phyloP scores from a whole-genome alignment of 192 early-diverging fungal genomes.

The Gaertneriomyces sp. region DNA sequence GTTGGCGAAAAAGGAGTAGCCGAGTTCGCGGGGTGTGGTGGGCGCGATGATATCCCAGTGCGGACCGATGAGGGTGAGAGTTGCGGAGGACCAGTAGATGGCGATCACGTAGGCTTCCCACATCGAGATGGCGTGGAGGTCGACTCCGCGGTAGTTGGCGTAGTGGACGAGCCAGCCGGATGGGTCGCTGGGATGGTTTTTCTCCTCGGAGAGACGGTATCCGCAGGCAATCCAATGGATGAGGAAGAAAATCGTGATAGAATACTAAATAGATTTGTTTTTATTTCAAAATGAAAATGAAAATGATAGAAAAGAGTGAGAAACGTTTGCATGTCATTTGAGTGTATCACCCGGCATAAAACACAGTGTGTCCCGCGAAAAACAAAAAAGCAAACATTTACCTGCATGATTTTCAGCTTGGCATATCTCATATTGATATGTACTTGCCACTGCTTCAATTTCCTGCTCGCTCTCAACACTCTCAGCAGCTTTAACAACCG shows the following conservation, averaged over 20 bases:
- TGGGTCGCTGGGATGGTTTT: slow-evolving; percentile 31
- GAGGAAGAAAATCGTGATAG: slow-evolving; percentile 39
- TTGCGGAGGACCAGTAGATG: slow-evolving; percentile 42
- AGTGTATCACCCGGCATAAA: not conserved
- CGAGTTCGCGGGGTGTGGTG: slow-evolving; percentile 31
- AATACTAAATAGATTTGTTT: slow-evolving; percentile 16
- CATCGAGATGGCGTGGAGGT: not conserved
- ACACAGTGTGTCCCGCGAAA: not conserved
- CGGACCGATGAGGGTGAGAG: slow-evolving; percentile 38
- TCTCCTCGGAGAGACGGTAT: slow-evolving; percentile 38
- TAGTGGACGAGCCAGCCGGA: slow-evolving; percentile 43
- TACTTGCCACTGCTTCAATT: slow-evolving; percentile 45
- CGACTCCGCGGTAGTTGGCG: slow-evolving; percentile 14
- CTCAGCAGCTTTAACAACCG: slow-evolving; percentile 48
- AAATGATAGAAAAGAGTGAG: not conserved
- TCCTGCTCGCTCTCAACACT: slow-evolving; percentile 48
- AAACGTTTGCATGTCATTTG: not conserved
- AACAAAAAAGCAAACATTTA: slow-evolving; percentile 22
- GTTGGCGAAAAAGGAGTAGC: slow-evolving; percentile 39
- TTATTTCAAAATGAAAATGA: slow-evolving; percentile 8
- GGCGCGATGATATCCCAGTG: slow-evolving; percentile 25
- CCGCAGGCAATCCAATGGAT: slow-evolving; percentile 54
- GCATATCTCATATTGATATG: slow-evolving; percentile 43
- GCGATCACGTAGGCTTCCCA: slow-evolving; percentile 40
- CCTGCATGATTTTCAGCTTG: slow-evolving; percentile 43